phyloP scores from a whole-genome alignment of 352 stramenopile genomes.

The Globisporangium polare region DNA sequence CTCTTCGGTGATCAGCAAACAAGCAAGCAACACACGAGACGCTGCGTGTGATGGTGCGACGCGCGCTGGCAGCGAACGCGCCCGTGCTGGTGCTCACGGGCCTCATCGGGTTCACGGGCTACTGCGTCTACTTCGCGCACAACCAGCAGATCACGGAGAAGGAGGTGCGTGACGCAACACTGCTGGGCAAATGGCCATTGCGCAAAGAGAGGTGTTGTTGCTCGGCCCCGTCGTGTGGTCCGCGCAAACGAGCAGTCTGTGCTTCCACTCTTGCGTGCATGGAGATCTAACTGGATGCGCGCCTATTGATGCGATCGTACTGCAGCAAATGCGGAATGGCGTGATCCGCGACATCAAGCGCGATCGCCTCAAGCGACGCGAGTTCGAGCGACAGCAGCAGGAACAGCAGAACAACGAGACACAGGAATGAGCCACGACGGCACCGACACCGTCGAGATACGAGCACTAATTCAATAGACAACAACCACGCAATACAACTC shows the following conservation, averaged over 20 bases:
- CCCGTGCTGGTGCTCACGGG: slow-evolving; percentile 43
- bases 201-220: not conserved
- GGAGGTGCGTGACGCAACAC: slow-evolving; percentile 32
- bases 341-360: slow-evolving; percentile 83
- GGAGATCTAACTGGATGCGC: not conserved
- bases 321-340: slow-evolving; percentile 60
- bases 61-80: slow-evolving; percentile 30
- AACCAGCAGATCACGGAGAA: slow-evolving; percentile 71
- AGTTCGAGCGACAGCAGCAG: slow-evolving; percentile 37
- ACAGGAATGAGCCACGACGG: not conserved
- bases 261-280: not conserved
- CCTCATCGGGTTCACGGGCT: slow-evolving; percentile 39
- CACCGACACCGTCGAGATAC: not conserved
- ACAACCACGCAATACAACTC: too few relatives aligned
- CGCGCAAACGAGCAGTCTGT: not conserved
- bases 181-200: not conserved
- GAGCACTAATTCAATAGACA: too few relatives aligned
- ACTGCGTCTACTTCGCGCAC: slow-evolving; percentile 76
- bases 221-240: not conserved
- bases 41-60: slow-evolving; percentile 11
- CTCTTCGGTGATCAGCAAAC: too few relatives aligned
- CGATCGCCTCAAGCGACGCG: slow-evolving; percentile 48
- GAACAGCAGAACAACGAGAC: slow-evolving; percentile 20
- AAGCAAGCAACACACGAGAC: not conserved
- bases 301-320: not conserved